phyloP scores from a whole-genome alignment of 2,329 filamentous ascomycete genomes.

The Calonectria montana region DNA sequence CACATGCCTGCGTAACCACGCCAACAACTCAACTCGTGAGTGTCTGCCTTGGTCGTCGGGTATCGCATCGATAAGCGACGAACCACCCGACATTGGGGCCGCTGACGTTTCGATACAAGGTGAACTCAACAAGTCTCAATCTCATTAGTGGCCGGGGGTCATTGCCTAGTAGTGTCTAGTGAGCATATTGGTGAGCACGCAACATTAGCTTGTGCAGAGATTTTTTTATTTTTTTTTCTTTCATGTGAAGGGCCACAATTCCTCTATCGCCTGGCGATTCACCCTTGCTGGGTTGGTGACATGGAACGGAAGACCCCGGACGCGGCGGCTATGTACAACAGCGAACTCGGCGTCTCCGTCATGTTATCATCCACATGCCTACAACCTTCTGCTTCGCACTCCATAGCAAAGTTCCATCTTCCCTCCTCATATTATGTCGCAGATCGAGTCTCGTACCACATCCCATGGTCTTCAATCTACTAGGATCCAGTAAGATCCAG shows the following conservation, averaged over 20 bases:
- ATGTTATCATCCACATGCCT: constrained; percentile 8
- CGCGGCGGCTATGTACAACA: background rate
- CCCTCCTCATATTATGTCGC: background rate
- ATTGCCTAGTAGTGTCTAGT: background rate
- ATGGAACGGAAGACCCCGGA: background rate
- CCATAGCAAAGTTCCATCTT: background rate
- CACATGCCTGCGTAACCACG: constrained; percentile 2
- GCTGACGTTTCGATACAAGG: background rate
- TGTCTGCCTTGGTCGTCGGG: constrained; percentile 4
- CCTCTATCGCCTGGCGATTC: background rate
- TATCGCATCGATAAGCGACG: constrained; percentile 24
- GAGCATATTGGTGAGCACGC: background rate
- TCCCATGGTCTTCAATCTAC: background rate
- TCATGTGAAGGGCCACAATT: constrained; percentile 15
- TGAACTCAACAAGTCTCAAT: background rate
- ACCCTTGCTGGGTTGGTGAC: background rate
- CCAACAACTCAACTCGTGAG: background rate
- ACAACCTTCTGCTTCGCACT: background rate
- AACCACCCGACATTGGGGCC: background rate
- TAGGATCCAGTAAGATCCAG: background rate
- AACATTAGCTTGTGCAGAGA: background rate
- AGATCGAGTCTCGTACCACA: background rate
- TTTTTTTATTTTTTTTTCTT: constrained; percentile 6
- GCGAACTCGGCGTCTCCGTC: constrained; percentile 1
- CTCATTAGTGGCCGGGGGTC: background rate